Evolutionary conservation across 306 rosid species (phyloP).

Genomic region (Senna tora): DNA sequence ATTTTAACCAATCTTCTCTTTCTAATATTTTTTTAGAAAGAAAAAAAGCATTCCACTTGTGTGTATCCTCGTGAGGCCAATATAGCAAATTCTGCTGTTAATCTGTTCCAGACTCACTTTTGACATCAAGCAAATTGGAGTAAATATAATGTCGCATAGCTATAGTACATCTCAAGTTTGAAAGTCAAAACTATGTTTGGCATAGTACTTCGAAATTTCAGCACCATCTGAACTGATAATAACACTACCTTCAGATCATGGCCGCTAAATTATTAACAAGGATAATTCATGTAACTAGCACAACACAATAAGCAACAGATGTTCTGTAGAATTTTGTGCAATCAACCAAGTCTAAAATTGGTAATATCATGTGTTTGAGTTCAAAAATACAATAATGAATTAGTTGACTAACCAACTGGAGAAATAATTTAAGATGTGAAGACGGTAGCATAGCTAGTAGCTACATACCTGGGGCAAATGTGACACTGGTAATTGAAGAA

Average conservation of each 20-base stretch:
- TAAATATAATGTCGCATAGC: not conserved
- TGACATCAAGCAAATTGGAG: not conserved
- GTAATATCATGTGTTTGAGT: not conserved
- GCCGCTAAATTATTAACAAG: not conserved
- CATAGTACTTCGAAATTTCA: not conserved
- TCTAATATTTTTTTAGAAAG: not conserved
- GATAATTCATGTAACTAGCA: constrained; percentile 12
- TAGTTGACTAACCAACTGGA: constrained; percentile 8
- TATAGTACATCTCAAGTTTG: not conserved
- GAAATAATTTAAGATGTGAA: constrained; percentile 5
- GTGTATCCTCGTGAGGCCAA: not conserved
- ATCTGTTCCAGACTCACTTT: not conserved
- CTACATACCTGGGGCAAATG: constrained; percentile 81
- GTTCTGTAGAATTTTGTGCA: not conserved
- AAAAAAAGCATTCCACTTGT: not conserved
- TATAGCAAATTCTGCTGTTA: not conserved
- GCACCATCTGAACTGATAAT: not conserved
- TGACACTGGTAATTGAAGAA: constrained; percentile 59
- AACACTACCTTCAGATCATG: not conserved
- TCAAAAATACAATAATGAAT: not conserved
- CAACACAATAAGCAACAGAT: not conserved
- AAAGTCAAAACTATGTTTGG: not conserved
- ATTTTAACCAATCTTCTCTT: not conserved
- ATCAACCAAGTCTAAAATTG: not conserved
- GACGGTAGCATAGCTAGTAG: not conserved